Percentiles rank a stretch among this genome's conserved stretches.
phyloP scores from a whole-genome alignment of 2,329 filamentous ascomycete species.

The Xylariomycetidae sp. region DNA sequence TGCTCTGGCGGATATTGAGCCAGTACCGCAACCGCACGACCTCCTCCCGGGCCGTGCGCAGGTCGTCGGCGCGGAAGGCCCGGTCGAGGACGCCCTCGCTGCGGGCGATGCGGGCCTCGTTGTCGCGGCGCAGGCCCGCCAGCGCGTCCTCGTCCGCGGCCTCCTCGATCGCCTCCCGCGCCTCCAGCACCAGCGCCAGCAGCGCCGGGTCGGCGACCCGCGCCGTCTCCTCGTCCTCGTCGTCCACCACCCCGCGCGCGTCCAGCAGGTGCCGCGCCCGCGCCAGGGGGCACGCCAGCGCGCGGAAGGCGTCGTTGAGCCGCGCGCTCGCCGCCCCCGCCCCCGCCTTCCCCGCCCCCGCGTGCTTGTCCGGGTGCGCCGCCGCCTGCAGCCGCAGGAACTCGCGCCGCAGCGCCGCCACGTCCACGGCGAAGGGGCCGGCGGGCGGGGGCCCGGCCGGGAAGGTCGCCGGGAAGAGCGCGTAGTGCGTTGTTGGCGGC shows the following conservation, averaged over 20 bases:
- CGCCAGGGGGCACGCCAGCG: conserved; percentile 68
- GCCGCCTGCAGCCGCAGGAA: conserved; percentile 78
- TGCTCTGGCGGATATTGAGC: conserved; percentile 76
- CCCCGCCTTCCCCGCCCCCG: conserved; percentile 46
- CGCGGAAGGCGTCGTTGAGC: conserved; percentile 90
- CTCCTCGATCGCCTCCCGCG: conserved; percentile 68
- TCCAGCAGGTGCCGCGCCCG: conserved; percentile 82
- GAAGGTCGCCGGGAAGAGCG: conserved; percentile 78
- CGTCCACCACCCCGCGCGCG: conserved; percentile 58
- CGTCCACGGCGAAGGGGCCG: conserved; percentile 70
- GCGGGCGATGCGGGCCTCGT: conserved; percentile 58
- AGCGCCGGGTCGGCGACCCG: conserved; percentile 63
- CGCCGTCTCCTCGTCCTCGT: conserved; percentile 70
- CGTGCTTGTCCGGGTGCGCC: conserved; percentile 67
- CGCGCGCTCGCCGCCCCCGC: conserved; percentile 74
- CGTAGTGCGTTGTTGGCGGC: conserved; percentile 61
- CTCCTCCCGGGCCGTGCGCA: conserved; percentile 62
- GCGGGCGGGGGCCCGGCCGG: conserved; percentile 69
- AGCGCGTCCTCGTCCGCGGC: conserved; percentile 63
- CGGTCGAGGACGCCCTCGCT: conserved; percentile 58
- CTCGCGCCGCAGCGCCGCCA: conserved; percentile 66
- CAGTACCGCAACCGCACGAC: conserved; percentile 80
- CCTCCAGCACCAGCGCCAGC: conserved; percentile 74
- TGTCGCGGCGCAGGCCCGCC: conserved; percentile 52
- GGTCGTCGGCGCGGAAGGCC: conserved; percentile 61